Conservation (phyloP, 1,139 yeast species). For the Pichia sp. region DNA sequence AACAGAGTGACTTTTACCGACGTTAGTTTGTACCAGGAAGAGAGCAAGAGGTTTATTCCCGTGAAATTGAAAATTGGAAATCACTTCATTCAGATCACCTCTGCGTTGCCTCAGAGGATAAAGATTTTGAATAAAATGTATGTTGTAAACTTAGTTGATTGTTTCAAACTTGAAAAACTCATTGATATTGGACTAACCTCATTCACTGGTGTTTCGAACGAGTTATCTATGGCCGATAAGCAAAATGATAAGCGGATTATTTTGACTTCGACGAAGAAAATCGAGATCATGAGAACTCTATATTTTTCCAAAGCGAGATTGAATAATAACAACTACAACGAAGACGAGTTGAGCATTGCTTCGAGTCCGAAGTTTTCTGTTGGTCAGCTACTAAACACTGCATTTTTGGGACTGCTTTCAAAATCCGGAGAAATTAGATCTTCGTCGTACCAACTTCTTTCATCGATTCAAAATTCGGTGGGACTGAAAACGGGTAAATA, state of each 20-base stretch:
- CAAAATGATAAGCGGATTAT: constrained; percentile 38
- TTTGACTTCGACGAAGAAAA: constrained; percentile 50
- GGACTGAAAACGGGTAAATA: constrained; percentile 54
- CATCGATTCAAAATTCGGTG: constrained; percentile 55
- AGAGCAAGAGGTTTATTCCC: constrained; percentile 36
- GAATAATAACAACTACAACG: constrained; percentile 11
- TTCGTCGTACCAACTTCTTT: constrained; percentile 57
- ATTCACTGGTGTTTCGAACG: constrained; percentile 41
- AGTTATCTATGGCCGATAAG: constrained; percentile 49
- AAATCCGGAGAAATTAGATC: constrained; percentile 50
- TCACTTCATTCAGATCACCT: constrained; percentile 53
- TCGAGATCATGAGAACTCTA: constrained; percentile 60
- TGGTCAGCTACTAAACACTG: constrained; percentile 56
- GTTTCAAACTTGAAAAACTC: constrained; percentile 42
- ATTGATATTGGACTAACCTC: constrained; percentile 45
- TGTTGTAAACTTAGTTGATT: constrained; percentile 42
- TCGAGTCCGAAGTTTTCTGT: constrained; percentile 33
- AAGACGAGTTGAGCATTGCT: constrained; percentile 18
- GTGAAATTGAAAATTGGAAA: constrained; percentile 64
- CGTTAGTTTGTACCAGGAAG: constrained; percentile 44
- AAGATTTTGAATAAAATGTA: constrained; percentile 28
- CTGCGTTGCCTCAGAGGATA: constrained; percentile 29
- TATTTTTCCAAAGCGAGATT: constrained; percentile 54
- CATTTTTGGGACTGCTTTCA: constrained; percentile 60
- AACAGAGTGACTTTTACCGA: constrained; percentile 54